Conservation (phyloP, 768 basidiomycete species). For the Multifurca ochricompacta region DNA sequence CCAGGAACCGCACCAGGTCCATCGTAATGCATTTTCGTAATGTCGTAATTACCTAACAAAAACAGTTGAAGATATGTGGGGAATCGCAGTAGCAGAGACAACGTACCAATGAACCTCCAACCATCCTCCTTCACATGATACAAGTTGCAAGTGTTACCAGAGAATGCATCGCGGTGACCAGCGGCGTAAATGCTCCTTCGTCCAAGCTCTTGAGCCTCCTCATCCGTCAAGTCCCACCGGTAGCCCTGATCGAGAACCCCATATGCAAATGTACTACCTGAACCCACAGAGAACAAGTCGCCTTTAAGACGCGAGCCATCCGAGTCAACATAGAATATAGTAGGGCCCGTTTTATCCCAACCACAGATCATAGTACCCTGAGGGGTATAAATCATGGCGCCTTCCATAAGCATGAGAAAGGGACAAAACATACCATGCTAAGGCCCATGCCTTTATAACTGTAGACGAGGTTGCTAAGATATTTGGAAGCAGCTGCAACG, state of each 20-base stretch:
- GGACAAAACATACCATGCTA: slow-evolving; percentile 70
- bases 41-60: slow-evolving; percentile 84
- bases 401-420: neutral
- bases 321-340: slow-evolving; percentile 95
- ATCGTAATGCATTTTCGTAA: slow-evolving; percentile 86
- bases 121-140: slow-evolving; percentile 94
- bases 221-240: slow-evolving; percentile 85
- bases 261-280: slow-evolving; percentile 98
- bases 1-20: slow-evolving; percentile 66
- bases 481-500: slow-evolving; percentile 98
- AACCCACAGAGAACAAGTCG: slow-evolving; percentile 97
- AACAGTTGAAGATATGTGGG: slow-evolving; percentile 13
- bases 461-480: slow-evolving; percentile 94
- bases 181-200: slow-evolving; percentile 93
- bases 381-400: neutral
- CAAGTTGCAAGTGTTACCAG: slow-evolving; percentile 92
- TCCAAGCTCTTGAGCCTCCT: slow-evolving; percentile 91
- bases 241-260: slow-evolving; percentile 97
- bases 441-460: slow-evolving; percentile 98
- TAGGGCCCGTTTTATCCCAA: slow-evolving; percentile 98
- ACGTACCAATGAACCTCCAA: slow-evolving; percentile 91
- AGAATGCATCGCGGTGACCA: slow-evolving; percentile 93
- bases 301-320: slow-evolving; percentile 95
- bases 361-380: slow-evolving; percentile 99
- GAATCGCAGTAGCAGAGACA: neutral